Evolutionary conservation across 2,329 filamentous ascomycete genomes (phyloP).

Genomic region (Mycosphaerella arachidis): DNA sequence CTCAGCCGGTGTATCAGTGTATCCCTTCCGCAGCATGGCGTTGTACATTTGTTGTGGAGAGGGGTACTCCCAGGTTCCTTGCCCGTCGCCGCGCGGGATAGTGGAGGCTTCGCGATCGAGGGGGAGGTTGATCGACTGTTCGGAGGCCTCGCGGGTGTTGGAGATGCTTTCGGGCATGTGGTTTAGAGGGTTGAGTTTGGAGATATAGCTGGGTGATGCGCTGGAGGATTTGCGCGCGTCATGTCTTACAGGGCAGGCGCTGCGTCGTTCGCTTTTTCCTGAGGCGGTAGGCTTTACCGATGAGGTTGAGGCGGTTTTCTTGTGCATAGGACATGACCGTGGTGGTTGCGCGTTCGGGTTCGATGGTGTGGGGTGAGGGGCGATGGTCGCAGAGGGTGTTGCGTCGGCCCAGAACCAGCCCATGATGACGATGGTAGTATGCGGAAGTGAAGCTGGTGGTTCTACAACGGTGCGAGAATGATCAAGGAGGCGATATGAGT

Average conservation of each 20-base stretch:
- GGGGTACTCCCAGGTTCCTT: slow-evolving; percentile 91
- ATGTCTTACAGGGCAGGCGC: slow-evolving; percentile 51
- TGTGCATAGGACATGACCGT: slow-evolving; percentile 69
- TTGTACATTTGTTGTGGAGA: slow-evolving; percentile 99
- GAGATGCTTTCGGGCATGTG: slow-evolving; percentile 91
- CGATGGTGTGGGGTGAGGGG: slow-evolving; percentile 46
- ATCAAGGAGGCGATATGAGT: neutral
- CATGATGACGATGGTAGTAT: slow-evolving; percentile 43
- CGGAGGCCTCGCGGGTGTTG: slow-evolving; percentile 63
- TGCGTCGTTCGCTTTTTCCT: slow-evolving; percentile 31
- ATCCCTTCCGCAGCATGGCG: slow-evolving; percentile 89
- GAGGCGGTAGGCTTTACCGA: slow-evolving; percentile 26
- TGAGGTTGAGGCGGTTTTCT: slow-evolving; percentile 35
- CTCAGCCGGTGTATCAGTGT: slow-evolving; percentile 87
- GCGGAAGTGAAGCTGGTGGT: neutral
- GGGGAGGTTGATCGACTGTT: slow-evolving; percentile 70
- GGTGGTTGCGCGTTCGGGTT: slow-evolving; percentile 44
- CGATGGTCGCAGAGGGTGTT: slow-evolving; percentile 35
- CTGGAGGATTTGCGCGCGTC: slow-evolving; percentile 29
- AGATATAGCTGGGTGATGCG: slow-evolving; percentile 49
- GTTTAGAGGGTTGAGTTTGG: slow-evolving; percentile 76
- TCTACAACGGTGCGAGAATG: neutral
- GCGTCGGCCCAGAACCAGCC: slow-evolving; percentile 68
- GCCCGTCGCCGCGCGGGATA: slow-evolving; percentile 76
- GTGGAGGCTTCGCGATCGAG: slow-evolving; percentile 78